Evolutionary conservation across 768 basidiomycete genomes (phyloP).

Genomic region (Ramaria rubella): DNA sequence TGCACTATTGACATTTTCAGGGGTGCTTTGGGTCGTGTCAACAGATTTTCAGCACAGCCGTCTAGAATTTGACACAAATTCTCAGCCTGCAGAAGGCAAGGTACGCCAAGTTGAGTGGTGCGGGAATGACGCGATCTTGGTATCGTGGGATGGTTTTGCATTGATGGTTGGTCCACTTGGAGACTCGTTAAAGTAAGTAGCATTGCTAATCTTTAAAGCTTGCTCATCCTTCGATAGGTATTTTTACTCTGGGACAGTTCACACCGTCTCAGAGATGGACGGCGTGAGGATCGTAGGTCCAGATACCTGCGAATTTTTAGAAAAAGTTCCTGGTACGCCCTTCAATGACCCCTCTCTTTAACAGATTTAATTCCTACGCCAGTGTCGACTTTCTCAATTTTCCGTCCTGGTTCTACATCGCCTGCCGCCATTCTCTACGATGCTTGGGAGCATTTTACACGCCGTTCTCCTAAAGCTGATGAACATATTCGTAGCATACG

Average conservation of each 20-base stretch:
- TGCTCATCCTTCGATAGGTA: conserved; percentile 44
- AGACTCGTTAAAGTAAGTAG: conserved; percentile 66
- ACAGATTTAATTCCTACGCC: not conserved
- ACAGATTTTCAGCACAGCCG: conserved; percentile 84
- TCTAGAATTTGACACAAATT: conserved; percentile 75
- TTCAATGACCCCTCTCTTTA: not conserved
- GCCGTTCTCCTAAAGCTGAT: conserved; percentile 84
- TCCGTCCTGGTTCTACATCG: conserved; percentile 87
- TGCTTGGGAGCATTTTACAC: conserved; percentile 83
- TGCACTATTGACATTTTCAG: conserved; percentile 68
- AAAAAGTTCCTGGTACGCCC: conserved; percentile 82
- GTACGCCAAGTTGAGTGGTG: conserved; percentile 87
- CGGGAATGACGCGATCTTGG: conserved; percentile 87
- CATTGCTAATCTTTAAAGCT: not conserved
- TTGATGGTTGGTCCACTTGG: conserved; percentile 91
- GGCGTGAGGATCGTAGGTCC: conserved; percentile 80
- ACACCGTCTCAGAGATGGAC: conserved; percentile 82
- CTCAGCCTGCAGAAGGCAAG: conserved; percentile 42
- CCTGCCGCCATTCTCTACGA: conserved; percentile 89
- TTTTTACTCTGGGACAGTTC: conserved; percentile 66
- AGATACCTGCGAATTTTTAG: conserved; percentile 79
- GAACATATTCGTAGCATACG: conserved; percentile 86
- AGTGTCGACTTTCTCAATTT: conserved; percentile 78
- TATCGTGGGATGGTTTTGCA: conserved; percentile 73
- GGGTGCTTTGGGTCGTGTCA: conserved; percentile 88